A percentile compares a stretch with the other conserved stretches of the same genome.
phyloP scores from a whole-genome alignment of 2,329 filamentous ascomycete species.

The Epichloe uncinata region DNA sequence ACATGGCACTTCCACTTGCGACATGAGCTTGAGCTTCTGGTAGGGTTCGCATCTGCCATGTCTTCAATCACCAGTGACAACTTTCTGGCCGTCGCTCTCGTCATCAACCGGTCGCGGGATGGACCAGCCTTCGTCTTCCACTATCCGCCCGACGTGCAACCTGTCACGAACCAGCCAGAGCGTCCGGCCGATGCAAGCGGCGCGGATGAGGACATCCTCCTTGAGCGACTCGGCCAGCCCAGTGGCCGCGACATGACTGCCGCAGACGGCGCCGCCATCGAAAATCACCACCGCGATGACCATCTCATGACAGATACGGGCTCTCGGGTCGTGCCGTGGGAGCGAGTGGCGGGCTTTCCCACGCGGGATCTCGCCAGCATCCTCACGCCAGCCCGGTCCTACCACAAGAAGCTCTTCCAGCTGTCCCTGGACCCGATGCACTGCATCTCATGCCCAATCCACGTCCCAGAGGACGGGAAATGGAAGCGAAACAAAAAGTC shows the following conservation, averaged over 20 bases:
- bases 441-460: conserved; percentile 73
- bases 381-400: conserved; percentile 59
- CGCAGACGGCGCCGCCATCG: conserved; percentile 26
- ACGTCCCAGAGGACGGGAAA: conserved; percentile 62
- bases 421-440: conserved; percentile 67
- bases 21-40: background rate
- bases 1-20: background rate
- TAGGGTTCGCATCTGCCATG: conserved; percentile 20
- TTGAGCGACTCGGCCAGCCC: conserved; percentile 31
- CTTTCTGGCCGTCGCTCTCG: conserved; percentile 58
- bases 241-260: conserved; percentile 19
- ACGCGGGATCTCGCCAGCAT: conserved; percentile 71
- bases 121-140: conserved; percentile 78
- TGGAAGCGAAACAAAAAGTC: conserved; percentile 58
- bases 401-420: conserved; percentile 74
- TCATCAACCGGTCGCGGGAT: conserved; percentile 61
- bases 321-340: conserved; percentile 51
- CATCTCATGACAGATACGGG: conserved; percentile 42
- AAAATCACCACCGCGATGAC: conserved; percentile 38
- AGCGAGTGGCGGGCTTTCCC: conserved; percentile 59
- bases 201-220: conserved; percentile 35
- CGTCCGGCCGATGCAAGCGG: conserved; percentile 14
- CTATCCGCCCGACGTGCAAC: conserved; percentile 53
- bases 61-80: conserved; percentile 39
- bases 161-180: conserved; percentile 21